Evolutionary conservation across 164 flowering plant species (phyloP).

Genomic region (Protea cynaroides): DNA sequence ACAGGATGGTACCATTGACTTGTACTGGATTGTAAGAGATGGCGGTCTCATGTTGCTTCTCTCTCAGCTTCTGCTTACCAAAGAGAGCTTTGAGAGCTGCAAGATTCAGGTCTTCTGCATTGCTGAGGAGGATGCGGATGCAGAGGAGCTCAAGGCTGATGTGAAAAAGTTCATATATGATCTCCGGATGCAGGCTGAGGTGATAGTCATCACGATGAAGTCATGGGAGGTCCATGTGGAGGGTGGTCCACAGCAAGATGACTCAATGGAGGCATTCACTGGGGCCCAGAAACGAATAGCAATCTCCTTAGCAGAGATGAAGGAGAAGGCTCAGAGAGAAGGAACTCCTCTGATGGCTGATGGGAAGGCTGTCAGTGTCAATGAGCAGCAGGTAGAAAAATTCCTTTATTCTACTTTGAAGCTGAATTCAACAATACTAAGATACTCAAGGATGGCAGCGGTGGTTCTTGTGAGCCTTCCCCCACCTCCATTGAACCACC

Average conservation of each 20-base stretch:
- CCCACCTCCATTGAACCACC: slow-evolving; percentile 84
- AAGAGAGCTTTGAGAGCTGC: slow-evolving; percentile 94
- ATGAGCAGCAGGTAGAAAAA: slow-evolving; percentile 91
- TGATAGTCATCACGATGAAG: slow-evolving; percentile 85
- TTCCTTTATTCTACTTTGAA: slow-evolving; percentile 85
- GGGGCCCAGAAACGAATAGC: slow-evolving; percentile 63
- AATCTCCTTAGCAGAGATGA: slow-evolving; percentile 52
- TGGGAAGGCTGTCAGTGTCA: slow-evolving; percentile 65
- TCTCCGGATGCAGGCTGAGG: slow-evolving; percentile 99
- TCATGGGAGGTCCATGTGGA: slow-evolving; percentile 80
- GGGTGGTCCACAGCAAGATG: slow-evolving; percentile 60
- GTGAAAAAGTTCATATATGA: slow-evolving; percentile 93
- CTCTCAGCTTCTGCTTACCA: slow-evolving; percentile 92
- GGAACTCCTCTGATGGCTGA: slow-evolving; percentile 64
- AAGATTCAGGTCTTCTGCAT: slow-evolving; percentile 98
- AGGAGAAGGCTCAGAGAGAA: slow-evolving; percentile 42
- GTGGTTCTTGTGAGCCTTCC: slow-evolving; percentile 95
- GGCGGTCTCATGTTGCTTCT: slow-evolving; percentile 99
- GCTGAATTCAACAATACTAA: slow-evolving; percentile 84
- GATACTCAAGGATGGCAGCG: slow-evolving; percentile 96
- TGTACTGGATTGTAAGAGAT: slow-evolving; percentile 98
- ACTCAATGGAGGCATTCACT: slow-evolving; percentile 72
- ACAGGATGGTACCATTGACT: slow-evolving; percentile 90
- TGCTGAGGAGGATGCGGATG: slow-evolving; percentile 94
- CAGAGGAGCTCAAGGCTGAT: slow-evolving; percentile 81